These are phyloP conservation scores for Ceratobasidium sp. DNA, from an alignment of 1,284 basidiomycete species.

Conservation along the genomic window DNA sequence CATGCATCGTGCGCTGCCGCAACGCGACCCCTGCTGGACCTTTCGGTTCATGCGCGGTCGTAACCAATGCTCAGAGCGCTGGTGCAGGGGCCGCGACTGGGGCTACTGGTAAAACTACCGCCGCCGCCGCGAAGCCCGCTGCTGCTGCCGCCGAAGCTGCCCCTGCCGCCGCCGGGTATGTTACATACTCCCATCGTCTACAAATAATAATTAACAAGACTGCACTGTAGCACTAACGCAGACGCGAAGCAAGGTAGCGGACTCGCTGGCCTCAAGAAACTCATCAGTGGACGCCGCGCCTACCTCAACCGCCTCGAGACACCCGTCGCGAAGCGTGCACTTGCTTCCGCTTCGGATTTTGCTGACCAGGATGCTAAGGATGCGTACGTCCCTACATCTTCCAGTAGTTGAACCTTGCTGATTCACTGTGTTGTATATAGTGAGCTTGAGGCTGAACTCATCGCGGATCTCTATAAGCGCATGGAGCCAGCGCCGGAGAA, in stretches of 20 bases:
- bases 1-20: conserved; percentile 42
- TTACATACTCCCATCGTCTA: background rate
- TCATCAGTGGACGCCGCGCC: conserved; percentile 22
- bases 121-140: background rate
- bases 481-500: conserved; percentile 11
- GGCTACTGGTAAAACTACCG: background rate
- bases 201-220: background rate
- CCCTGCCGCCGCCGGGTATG: conserved; percentile 7
- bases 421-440: background rate
- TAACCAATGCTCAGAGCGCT: conserved; percentile 9
- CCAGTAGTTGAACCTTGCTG: background rate
- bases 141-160: background rate
- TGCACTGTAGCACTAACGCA: background rate
- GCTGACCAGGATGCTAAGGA: conserved; percentile 38
- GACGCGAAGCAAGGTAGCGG: too few species aligned
- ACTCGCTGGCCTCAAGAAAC: conserved; percentile 13
- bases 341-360: conserved; percentile 18
- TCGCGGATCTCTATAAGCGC: conserved; percentile 34
- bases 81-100: background rate
- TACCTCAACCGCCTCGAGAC: conserved; percentile 13
- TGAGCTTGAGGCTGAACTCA: conserved; percentile 35
- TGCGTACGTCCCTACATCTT: conserved; percentile 11
- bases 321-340: conserved; percentile 23
- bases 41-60: conserved; percentile 34
- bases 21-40: conserved; percentile 44